Evolutionary conservation across 2,329 filamentous ascomycete genomes (phyloP).

Genomic region (Camillea tinctor): DNA sequence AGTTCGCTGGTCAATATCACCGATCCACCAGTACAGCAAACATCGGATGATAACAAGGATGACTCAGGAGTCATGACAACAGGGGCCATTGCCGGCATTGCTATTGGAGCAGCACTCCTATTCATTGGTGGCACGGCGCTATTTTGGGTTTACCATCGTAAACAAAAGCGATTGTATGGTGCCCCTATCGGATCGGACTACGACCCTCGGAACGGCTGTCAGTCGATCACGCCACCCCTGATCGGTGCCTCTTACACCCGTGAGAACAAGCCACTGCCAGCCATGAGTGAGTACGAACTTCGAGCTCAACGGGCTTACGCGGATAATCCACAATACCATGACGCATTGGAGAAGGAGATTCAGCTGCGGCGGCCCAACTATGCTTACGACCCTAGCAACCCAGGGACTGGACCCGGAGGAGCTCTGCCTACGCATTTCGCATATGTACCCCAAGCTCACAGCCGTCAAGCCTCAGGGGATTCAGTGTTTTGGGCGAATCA

Average conservation of each 20-base stretch:
- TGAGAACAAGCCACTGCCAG: constrained; percentile 11
- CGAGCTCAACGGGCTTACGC: constrained; percentile 24
- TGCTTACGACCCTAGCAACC: constrained; percentile 28
- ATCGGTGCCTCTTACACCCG: constrained; percentile 10
- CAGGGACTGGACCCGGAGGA: constrained; percentile 21
- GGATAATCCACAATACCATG: constrained; percentile 42
- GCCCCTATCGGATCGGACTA: constrained; percentile 26
- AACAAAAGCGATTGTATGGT: constrained; percentile 36
- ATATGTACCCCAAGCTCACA: constrained; percentile 42
- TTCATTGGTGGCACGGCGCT: constrained; percentile 43
- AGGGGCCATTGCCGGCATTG: constrained; percentile 54
- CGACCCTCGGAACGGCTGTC: constrained; percentile 20
- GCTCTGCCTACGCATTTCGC: constrained; percentile 49
- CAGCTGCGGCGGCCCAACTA: constrained; percentile 21
- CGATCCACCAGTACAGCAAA: constrained; percentile 25
- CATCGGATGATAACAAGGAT: constrained; percentile 22
- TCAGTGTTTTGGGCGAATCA: constrained; percentile 16
- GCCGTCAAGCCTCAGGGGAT: constrained; percentile 23
- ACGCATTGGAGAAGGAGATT: constrained; percentile 35
- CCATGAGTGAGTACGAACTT: constrained; percentile 28
- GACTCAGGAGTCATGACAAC: constrained; percentile 39
- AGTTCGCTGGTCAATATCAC: constrained; percentile 40
- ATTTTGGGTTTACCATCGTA: constrained; percentile 48
- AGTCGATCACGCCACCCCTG: constrained; percentile 26
- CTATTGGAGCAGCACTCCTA: constrained; percentile 43